Evolutionary conservation across 73 alveolate genomes (phyloP).

Genomic region (Breviolum minutum): DNA sequence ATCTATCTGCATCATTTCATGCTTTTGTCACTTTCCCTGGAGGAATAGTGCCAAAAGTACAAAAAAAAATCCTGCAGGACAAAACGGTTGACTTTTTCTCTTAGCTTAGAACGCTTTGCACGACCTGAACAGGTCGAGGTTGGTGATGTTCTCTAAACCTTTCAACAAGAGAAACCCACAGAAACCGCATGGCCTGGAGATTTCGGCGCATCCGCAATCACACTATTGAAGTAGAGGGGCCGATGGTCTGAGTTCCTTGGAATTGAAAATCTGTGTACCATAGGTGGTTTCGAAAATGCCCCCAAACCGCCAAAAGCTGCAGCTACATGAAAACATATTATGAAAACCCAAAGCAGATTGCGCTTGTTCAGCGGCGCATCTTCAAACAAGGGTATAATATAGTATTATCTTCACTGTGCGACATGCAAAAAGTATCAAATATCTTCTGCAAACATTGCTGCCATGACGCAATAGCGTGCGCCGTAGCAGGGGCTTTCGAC

Average conservation of each 20-base stretch:
- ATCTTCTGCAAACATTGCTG: background rate
- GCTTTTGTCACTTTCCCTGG: no score
- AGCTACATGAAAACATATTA: no score
- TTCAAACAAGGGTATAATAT: no score
- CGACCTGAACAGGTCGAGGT: background rate
- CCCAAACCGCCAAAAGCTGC: no score
- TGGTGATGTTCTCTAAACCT: no score
- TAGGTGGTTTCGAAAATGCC: no score
- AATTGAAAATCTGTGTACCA: background rate
- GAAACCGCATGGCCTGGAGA: background rate
- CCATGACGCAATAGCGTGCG: slow-evolving; percentile 41
- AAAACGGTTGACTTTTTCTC: background rate
- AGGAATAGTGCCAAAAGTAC: background rate
- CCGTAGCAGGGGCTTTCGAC: background rate
- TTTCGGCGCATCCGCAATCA: background rate
- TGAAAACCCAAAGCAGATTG: no score
- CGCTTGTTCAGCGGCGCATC: no score
- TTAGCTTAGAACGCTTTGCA: background rate
- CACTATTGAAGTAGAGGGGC: slow-evolving; percentile 39
- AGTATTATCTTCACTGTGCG: no score
- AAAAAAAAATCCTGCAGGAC: no score
- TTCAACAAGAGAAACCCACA: background rate
- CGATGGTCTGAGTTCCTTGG: slow-evolving; percentile 89
- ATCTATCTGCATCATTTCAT: no score
- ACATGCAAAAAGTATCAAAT: no score